Evolutionary conservation across 164 flowering plant species (phyloP).

Genomic region (Chimonanthus salicifolius): DNA sequence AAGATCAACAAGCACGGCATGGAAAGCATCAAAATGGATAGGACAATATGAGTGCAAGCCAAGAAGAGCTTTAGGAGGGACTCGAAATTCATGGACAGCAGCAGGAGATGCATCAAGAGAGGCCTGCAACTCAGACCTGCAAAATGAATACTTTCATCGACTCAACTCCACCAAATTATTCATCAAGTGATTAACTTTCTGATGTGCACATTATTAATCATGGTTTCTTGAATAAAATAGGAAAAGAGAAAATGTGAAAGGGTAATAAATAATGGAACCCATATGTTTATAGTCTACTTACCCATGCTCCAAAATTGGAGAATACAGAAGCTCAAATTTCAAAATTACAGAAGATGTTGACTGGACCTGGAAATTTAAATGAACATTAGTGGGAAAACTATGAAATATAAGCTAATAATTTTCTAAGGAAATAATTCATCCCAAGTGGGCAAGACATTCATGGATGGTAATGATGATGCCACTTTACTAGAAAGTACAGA

Average conservation of each 20-base stretch:
- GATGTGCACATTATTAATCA: neutral
- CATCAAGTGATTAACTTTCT: neutral
- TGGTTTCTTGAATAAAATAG: neutral
- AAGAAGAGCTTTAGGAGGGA: constrained; percentile 91
- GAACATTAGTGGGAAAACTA: constrained; percentile 13
- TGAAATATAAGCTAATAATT: constrained; percentile 3
- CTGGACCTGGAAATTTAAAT: constrained; percentile 44
- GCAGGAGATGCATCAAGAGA: constrained; percentile 55
- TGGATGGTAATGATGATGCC: neutral
- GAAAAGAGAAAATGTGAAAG: neutral
- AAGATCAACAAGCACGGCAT: constrained; percentile 81
- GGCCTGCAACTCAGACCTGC: constrained; percentile 53
- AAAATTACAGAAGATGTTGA: constrained; percentile 67
- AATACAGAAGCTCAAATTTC: constrained; percentile 90
- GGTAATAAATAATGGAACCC: neutral
- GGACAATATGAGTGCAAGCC: constrained; percentile 98
- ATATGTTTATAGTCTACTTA: constrained; percentile 23
- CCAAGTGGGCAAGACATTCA: constrained; percentile 1
- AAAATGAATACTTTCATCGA: constrained; percentile 6
- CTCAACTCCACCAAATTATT: neutral
- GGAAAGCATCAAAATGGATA: constrained; percentile 85
- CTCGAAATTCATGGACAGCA: constrained; percentile 86
- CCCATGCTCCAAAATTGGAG: constrained; percentile 65
- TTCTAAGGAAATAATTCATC: neutral
- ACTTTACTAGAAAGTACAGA: neutral